Evolutionary conservation across 1,139 yeast genomes (phyloP), one percentile per base, ranked within the genome.

Genomic region (Pichia sp.): DNA sequence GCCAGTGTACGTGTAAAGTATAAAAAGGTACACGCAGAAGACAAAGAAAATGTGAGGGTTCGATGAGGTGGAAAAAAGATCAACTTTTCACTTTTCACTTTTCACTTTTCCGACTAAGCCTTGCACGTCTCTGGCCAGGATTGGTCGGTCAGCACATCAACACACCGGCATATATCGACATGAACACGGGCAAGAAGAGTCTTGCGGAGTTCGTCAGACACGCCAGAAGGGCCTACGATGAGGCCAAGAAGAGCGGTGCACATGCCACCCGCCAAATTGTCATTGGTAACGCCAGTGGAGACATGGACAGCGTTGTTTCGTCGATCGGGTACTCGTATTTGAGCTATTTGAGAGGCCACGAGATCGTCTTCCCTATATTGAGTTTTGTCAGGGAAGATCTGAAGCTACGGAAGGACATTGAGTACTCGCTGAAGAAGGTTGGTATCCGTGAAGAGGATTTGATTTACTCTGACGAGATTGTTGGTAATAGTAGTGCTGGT

Each of bases 281-380:
- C 1, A 73, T 89, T 0, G 97, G 98, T 1, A 91, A 91, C 61
- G 95, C 89, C 61, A 80, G 95, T 32, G 78, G 80, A 21, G 96
- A 91, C 65, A 70, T 91, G 68, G 99, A 91, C 65, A 90, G 97
- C 1, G 85, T 90, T 34, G 76, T 87, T 1, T 75, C 85, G 51
- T 85, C 96, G 1, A 69, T 93, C 7, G 61, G 86, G 2, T 85
- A 80, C 58, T 83, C 96, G 0, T 87, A 80, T 60, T 30, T 63
- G 22, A 57, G 59, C 21, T 39, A 39, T 33, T 4, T 38, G 4
- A 34, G 14, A 20, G 24, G 20, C 11, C 18, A 27, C 14, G 3
- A 20, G 8, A 45, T 58, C 6, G 57, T 75, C 21, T 62, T 85
- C 17, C 98, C 99, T 0, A 67, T 90, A 51, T 69, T 91, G 45